A percentile compares a stretch with the other conserved stretches of the same genome.
Conservation (phyloP, 2,329 filamentous ascomycete genomes). For the Furcasterigmium furcatum region DNA sequence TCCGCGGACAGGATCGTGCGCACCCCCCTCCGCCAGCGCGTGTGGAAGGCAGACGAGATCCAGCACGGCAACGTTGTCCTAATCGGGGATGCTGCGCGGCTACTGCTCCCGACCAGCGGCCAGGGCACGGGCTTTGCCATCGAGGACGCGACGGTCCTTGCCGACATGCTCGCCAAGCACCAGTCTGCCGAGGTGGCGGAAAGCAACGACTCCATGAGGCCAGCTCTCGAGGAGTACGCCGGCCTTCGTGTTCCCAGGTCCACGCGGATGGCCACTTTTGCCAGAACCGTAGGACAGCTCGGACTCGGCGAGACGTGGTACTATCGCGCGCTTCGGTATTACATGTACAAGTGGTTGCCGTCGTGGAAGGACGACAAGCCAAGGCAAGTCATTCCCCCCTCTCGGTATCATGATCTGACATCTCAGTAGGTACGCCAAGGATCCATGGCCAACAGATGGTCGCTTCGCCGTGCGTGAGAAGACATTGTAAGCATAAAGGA, state of each 20-base stretch:
- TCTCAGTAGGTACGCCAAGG: not conserved
- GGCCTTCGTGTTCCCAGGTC: constrained; percentile 13
- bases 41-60: constrained; percentile 19
- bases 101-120: constrained; percentile 20
- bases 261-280: constrained; percentile 16
- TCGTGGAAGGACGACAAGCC: not conserved
- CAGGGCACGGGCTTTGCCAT: constrained; percentile 20
- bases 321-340: constrained; percentile 13
- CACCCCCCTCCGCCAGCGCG: constrained; percentile 16
- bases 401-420: not conserved
- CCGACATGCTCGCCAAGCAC: constrained; percentile 12
- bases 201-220: not conserved
- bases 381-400: not conserved
- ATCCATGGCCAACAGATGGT: not conserved
- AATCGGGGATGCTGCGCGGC: constrained; percentile 16
- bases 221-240: constrained; percentile 16
- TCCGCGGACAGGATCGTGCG: constrained; percentile 19
- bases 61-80: constrained; percentile 14
- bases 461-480: not conserved
- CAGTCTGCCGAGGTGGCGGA: too few species aligned
- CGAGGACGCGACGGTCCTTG: constrained; percentile 19
- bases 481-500: not conserved
- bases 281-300: constrained; percentile 8
- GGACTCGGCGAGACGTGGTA: constrained; percentile 13
- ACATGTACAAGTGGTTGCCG: not conserved